Evolutionary conservation across 768 basidiomycete species (phyloP), one percentile per base, ranked within the genome.

Genomic region (Leucosporidium scottii): DNA sequence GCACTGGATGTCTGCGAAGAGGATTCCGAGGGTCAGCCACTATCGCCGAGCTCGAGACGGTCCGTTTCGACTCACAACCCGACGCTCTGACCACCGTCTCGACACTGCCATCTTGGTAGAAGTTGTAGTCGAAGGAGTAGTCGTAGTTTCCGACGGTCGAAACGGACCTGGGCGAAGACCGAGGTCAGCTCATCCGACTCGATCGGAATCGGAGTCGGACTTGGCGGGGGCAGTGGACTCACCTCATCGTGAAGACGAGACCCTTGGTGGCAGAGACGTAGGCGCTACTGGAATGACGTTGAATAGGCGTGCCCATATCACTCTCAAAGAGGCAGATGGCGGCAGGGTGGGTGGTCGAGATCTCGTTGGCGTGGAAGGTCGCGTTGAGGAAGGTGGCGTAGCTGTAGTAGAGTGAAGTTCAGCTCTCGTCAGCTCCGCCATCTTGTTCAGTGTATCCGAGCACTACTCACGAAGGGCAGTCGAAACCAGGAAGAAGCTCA

Each of bases 301-400:
- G 69, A 30, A 79, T 72, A 10, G 75, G 75, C 62, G 74, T 71
- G 8, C 64, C 63, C 31, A 65, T 57, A 31, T 77, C 76, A 12
- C 44, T 34, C 67, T 78, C 77, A 48, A 76, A 77, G 50, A 78
- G 34, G 54, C 64, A 58, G 34, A 69, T 30, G 8, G 34, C 73
- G 54, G 73, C 74, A 18, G 62, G 69, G 68, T 77, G 76, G 1
- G 77, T 75, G 47, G 65, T 74, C 6, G 75, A 72, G 7, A 73
- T 25, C 57, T 78, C 77, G 49, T 69, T 65, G 1, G 71, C 73
- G 65, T 78, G 76, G 74, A 75, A 76, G 3, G 72, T 75, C 15
- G 73, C 67, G 64, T 75, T 71, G 62, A 76, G 70, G 68, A 66
- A 79, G 44, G 67, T 56, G 12, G 77, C 75, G 34, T 77, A 74